Evolutionary conservation across 106 monocot genomes (phyloP), one percentile per base, ranked within the genome.

Genomic region (Narthecium ossifragum): DNA sequence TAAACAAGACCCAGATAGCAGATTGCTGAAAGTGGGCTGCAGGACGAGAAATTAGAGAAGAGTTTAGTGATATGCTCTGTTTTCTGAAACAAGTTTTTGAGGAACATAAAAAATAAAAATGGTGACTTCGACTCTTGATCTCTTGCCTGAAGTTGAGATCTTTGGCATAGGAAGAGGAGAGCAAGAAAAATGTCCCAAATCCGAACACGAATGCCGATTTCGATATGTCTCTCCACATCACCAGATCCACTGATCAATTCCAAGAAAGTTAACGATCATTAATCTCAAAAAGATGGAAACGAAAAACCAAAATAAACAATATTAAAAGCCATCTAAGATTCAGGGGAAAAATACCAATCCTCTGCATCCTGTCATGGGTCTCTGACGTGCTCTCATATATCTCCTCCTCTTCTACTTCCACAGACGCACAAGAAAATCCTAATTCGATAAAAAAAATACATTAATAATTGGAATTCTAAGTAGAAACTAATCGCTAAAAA

Each of bases 201-300:
- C 80, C 80, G 24, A 80, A 80, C 13, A 75, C 67, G 27, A 80
- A 75, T 57, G 75, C 75, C 5, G 80, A 45, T 67, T 62, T 80
- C n/a, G 80, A 48, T 34, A 71, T 51, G 27, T 96, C 86, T 70
- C 80, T 86, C 94, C 94, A 96, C 94, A 86, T 96, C 14, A 96
- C 67, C 64, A 96, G 56, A 69, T 90, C 86, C 72, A 96, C 94
- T 96, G 73, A 59, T 23, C 15, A 15, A n/a, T n/a, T n/a, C n/a
- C n/a, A n/a, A n/a, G n/a, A n/a, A n/a, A n/a, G n/a, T 25, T 13
- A 69, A 17, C 14, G 23, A 34, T 57, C 56, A 12, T 11, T 13
- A 7, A 38, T 30, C 6, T 47, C 8, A 46, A 8, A 17, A 23
- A 8, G 17, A 27, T 31, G 1, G 45, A 53, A 15, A 20, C 6